Evolutionary conservation across 2,329 filamentous ascomycete genomes (phyloP).

Genomic region (Tolypocladium amazonense): DNA sequence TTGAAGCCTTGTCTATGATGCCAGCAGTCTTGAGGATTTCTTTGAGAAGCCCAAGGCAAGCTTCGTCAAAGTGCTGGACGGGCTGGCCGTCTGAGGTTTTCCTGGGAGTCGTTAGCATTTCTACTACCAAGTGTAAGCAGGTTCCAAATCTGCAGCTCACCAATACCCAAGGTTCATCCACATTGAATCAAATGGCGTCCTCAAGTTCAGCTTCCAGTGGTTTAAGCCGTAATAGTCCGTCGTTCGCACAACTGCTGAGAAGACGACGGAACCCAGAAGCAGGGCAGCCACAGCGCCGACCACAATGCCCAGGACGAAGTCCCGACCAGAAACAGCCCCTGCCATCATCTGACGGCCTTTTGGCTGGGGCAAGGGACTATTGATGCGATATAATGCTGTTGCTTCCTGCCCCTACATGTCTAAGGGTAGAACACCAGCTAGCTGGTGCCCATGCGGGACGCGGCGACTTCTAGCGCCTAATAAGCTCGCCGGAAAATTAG

Average conservation of each 20-base stretch:
- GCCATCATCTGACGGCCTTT: not conserved
- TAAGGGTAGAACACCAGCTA: too few relatives aligned
- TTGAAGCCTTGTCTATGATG: conserved; percentile 15
- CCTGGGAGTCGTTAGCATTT: conserved; percentile 10
- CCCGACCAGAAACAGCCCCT: conserved; percentile 6
- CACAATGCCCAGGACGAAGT: conserved; percentile 17
- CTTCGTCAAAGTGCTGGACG: conserved; percentile 29
- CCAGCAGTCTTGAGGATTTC: conserved; percentile 33
- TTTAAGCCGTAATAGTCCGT: conserved; percentile 36
- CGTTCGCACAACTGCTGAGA: conserved; percentile 11
- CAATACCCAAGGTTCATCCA: conserved; percentile 57
- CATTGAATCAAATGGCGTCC: conserved; percentile 36
- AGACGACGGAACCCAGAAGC: conserved; percentile 5
- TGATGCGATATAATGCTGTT: not conserved
- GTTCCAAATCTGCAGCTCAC: conserved; percentile 23
- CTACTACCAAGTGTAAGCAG: not conserved
- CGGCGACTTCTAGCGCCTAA: not conserved
- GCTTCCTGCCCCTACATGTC: too few relatives aligned
- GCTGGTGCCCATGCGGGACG: too few relatives aligned
- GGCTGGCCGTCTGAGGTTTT: conserved; percentile 15
- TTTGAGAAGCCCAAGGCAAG: conserved; percentile 36
- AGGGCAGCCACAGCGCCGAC: conserved; percentile 13
- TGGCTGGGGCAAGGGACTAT: not conserved
- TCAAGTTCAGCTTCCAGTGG: conserved; percentile 44
- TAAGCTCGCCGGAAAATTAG: not conserved